Base-by-base conservation (phyloP, 257 asterid genomes). In the Solanum bulbocastanum region DNA sequence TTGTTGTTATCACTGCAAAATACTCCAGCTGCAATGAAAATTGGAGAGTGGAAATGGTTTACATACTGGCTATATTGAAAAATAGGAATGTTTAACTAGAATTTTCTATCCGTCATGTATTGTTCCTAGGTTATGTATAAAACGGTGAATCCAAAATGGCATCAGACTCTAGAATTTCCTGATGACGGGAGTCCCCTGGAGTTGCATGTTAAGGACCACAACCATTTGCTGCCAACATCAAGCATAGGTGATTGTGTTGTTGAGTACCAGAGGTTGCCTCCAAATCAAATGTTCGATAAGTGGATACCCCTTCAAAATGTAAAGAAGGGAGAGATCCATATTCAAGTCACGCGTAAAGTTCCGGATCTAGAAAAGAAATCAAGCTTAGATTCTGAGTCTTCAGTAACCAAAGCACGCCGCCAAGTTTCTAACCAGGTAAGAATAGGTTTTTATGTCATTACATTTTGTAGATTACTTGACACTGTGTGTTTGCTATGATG, bases 291-390 rank as follows among this genome's bases (percentile, higher is more conserved):
- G 98, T 95, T 94, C 11, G 98, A 97, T 52, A 95, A 94, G 88
- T 96, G 99, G 99, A 96, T 97, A 91, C 99, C 99, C 3, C 95
- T 97, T 56, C 99, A 97, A 93, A 94, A 94, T 36, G 99, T 97
- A 8, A 95, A 93, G 87, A 93, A 90, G 10, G 99, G 99, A 22
- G 99, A 97, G 87, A 94, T 97, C 86, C 98, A 94, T 93, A 89
- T 97, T 82, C 99, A 94, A 85, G 88, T 97, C 83, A 97, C 97
- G 22, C 91, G 95, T 86, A 94, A 89, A 94, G 87, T 94, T 87
- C 98, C 99, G 5, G 94, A 96, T 66, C 87, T 89, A 39, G 97
- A 94, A 75, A 97, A 93, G 93, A 97, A 92, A 89, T 89, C 94
- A 0, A 89, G 92, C 76, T 40, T 88, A 0, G 96, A 93, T 87